Percentiles rank a stretch among this genome's conserved stretches.
Evolutionary conservation across 148 eudicot species (phyloP).

Genomic region (Vaccinium darrowii): DNA sequence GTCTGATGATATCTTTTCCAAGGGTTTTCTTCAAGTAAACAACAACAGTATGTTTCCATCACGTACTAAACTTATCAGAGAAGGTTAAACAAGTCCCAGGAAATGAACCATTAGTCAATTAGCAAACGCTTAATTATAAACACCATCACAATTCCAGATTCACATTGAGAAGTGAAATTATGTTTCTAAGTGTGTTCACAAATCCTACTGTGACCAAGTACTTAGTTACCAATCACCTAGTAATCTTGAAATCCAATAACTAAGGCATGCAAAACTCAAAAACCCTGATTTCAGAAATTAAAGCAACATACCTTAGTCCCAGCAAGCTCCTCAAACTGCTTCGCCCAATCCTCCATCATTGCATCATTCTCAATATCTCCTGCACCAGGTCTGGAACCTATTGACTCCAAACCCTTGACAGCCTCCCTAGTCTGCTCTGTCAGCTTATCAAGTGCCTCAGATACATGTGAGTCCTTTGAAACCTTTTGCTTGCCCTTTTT

Average conservation of each 20-base stretch:
- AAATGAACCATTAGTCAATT: neutral
- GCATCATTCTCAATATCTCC: neutral
- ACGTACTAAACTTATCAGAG: neutral
- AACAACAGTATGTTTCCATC: neutral
- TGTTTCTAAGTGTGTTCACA: neutral
- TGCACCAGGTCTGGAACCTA: conserved; percentile 17
- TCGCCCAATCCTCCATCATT: conserved; percentile 18
- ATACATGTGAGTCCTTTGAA: conserved; percentile 60
- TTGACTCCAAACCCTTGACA: conserved; percentile 77
- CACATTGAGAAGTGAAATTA: neutral
- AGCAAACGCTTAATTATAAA: neutral
- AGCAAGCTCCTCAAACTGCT: conserved; percentile 21
- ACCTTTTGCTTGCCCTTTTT: conserved; percentile 85
- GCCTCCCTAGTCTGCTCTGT: conserved; percentile 92
- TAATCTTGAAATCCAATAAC: neutral
- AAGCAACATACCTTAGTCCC: conserved; percentile 15
- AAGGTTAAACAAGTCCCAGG: neutral
- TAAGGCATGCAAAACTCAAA: neutral
- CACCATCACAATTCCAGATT: conserved; percentile 7
- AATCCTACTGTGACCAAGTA: neutral
- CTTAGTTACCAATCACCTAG: neutral
- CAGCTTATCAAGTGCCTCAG: conserved; percentile 88
- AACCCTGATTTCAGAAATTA: neutral
- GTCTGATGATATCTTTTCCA: neutral
- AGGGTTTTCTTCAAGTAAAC: neutral